Conservation (phyloP, 2,329 filamentous ascomycete genomes). For the Sporothrix dimorphospora region DNA sequence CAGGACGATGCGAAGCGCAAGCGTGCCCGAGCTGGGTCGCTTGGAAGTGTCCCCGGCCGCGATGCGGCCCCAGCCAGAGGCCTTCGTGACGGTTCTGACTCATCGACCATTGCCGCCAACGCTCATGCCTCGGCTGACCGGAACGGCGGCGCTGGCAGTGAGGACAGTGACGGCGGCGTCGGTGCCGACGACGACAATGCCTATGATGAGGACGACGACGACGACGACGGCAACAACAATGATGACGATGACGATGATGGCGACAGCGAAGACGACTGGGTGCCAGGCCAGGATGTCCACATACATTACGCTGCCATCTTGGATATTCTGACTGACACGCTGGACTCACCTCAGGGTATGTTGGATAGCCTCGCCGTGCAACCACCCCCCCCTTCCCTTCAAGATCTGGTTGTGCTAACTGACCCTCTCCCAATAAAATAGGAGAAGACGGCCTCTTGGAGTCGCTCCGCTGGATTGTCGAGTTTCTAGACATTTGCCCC, state of each 20-base stretch:
- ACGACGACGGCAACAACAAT: slow-evolving; percentile 60
- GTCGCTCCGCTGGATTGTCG: slow-evolving; percentile 91
- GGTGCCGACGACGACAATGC: slow-evolving; percentile 70
- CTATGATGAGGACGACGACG: slow-evolving; percentile 61
- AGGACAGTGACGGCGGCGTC: slow-evolving; percentile 59
- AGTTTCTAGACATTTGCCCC: slow-evolving; percentile 94
- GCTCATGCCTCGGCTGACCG: neutral
- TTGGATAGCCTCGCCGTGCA: neutral
- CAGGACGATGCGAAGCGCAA: slow-evolving; percentile 67
- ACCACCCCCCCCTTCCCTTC: slow-evolving; percentile 14
- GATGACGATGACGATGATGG: slow-evolving; percentile 62
- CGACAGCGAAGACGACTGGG: slow-evolving; percentile 87
- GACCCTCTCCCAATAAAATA: neutral
- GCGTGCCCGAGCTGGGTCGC: slow-evolving; percentile 60
- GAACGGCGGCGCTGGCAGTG: slow-evolving; percentile 49
- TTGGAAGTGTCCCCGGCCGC: slow-evolving; percentile 66
- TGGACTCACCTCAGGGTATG: slow-evolving; percentile 78
- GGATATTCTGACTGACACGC: slow-evolving; percentile 85
- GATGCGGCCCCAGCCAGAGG: slow-evolving; percentile 53
- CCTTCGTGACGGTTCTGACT: slow-evolving; percentile 63
- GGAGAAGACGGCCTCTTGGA: slow-evolving; percentile 85
- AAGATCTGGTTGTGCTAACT: neutral
- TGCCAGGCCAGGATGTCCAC: slow-evolving; percentile 94
- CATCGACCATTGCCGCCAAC: slow-evolving; percentile 47
- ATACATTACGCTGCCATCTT: slow-evolving; percentile 91